Evolutionary conservation across 768 basidiomycete genomes (phyloP), one percentile per base, ranked within the genome.

Genomic region (Termitomyces sp.): DNA sequence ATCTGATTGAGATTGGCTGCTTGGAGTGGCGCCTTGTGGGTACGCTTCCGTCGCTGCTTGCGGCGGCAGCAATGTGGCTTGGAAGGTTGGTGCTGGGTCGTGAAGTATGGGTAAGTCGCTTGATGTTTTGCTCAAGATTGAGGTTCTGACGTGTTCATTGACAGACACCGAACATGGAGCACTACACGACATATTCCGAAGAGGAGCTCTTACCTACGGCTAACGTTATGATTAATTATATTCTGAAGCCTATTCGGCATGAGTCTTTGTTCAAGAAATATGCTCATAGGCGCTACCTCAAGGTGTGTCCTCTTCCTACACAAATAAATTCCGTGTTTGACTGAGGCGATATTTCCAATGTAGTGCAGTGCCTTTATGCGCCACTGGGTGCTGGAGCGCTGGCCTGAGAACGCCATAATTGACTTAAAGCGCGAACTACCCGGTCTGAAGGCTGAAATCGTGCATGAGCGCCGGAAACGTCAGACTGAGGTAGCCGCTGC

Each of bases 251-350:
- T 3, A 67, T 87, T 48, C 77, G 76, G 46, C 87, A 93, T 56
- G 83, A 90, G 49, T 83, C 83, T 28, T 87, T 97, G 66, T 85
- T 81, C 75, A 88, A 88, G 73, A 97, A 98, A 73, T 98, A 94
- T 65, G 85, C 90, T 0, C 79, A 83, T 28, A 92, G 88, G 72
- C 87, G 82, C 49, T 92, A 83, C 72, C 75, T 90, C 74, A 93
- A 92, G 80, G 91, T 93, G 45, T 17, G 77, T 67, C 26, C 9
- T 26, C 28, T 51, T 41, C 32, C 26, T 2, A n/a, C n/a, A 9
- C 2, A 1, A 2, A 26, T 28, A 37, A 8, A 22, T 50, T 8
- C 2, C 11, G 11, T 17, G 2, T 37, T 14, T 28, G 24, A 50
- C 22, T 40, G 24, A 50, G 3, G n/a, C 15, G n/a, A 19, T 40